Conservation (phyloP, 768 basidiomycete species). For the Suillus cothurnatus region DNA sequence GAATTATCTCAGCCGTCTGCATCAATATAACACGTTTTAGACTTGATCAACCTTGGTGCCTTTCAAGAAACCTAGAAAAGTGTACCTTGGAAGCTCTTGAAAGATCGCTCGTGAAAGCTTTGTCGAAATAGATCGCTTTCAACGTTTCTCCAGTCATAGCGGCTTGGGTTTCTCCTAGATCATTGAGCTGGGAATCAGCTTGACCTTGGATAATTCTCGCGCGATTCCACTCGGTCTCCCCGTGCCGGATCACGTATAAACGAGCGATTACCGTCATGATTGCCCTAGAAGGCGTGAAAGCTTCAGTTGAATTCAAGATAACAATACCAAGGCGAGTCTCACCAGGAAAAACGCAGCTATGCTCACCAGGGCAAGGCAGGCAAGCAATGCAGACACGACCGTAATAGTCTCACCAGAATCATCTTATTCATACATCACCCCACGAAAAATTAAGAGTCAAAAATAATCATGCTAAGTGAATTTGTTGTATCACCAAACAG, state of each 20-base stretch:
- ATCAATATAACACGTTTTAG: background rate
- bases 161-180: constrained; percentile 65
- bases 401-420: background rate
- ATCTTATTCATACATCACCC: background rate
- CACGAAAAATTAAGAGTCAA: background rate
- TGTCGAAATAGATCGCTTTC: constrained; percentile 54
- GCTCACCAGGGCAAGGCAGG: background rate
- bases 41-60: background rate
- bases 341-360: background rate
- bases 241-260: constrained; percentile 74
- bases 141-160: constrained; percentile 54
- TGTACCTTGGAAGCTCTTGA: constrained; percentile 54
- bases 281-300: background rate
- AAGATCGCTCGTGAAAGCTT: constrained; percentile 74
- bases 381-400: background rate
- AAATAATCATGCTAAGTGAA: background rate
- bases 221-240: constrained; percentile 74
- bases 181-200: constrained; percentile 67
- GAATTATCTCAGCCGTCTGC: constrained; percentile 70
- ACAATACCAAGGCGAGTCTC: background rate
- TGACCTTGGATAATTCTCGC: constrained; percentile 75
- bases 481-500: background rate
- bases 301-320: background rate
- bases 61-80: background rate
- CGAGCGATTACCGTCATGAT: constrained; percentile 18